phyloP scores from a whole-genome alignment of 1,284 basidiomycete species.

The Moniliella sp. region DNA sequence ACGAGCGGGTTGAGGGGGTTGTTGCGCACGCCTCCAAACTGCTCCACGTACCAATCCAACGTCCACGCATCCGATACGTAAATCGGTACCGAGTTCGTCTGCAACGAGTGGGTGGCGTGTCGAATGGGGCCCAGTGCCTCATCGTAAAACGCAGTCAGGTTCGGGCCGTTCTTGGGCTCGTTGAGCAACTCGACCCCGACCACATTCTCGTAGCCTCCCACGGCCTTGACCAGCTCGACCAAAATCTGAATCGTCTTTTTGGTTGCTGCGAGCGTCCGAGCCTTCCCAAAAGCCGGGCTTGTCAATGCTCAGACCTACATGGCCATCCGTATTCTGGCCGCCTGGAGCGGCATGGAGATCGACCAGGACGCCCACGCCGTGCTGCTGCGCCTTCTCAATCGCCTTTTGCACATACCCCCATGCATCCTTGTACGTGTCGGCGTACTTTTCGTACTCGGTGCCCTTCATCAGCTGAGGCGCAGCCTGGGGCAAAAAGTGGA shows the following conservation, averaged over 20 bases:
- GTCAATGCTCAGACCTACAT: conserved; percentile 12
- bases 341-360: conserved; percentile 47
- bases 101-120: conserved; percentile 40
- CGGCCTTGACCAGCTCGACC: conserved; percentile 38
- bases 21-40: conserved; percentile 32
- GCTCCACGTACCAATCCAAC: conserved; percentile 47
- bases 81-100: conserved; percentile 40
- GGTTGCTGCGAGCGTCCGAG: conserved; percentile 16
- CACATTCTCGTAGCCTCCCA: conserved; percentile 43
- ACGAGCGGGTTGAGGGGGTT: conserved; percentile 36
- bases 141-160: conserved; percentile 48
- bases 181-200: conserved; percentile 65
- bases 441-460: conserved; percentile 50
- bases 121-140: conserved; percentile 14
- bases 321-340: conserved; percentile 37
- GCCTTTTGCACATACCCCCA: conserved; percentile 51
- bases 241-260: conserved; percentile 41
- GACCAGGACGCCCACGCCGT: conserved; percentile 57
- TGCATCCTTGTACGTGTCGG: conserved; percentile 47
- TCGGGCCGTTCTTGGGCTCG: conserved; percentile 46
- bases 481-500: conserved; percentile 54
- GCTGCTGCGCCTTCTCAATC: conserved; percentile 44
- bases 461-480: conserved; percentile 40
- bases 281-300: conserved; percentile 28
- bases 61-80: conserved; percentile 56